Conservation (phyloP, 179 eudicot species). For the Silene coronaria region DNA sequence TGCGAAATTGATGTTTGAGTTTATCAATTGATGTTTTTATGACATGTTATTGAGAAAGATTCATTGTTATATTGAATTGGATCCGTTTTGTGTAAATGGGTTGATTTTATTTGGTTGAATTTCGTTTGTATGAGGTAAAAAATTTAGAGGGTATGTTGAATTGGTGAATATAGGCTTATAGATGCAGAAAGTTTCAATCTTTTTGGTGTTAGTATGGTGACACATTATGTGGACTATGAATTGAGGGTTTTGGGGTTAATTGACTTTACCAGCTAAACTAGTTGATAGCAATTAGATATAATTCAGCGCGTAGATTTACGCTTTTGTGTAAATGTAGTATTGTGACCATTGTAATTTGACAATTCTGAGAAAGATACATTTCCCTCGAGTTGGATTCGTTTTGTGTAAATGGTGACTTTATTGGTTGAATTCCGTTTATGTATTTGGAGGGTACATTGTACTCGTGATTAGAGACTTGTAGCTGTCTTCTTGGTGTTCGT, state of each 20-base stretch:
- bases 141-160: background rate
- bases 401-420: slow-evolving; percentile 1
- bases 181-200: background rate
- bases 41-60: background rate
- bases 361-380: background rate
- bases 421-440: background rate
- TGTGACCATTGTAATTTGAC: background rate
- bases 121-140: background rate
- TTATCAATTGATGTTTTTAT: background rate
- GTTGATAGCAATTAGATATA: background rate
- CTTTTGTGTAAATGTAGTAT: background rate
- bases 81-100: slow-evolving; percentile 3
- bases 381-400: background rate
- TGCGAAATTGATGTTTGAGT: background rate
- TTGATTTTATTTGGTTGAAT: background rate
- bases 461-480: background rate
- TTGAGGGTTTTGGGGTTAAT: background rate
- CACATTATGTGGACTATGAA: background rate
- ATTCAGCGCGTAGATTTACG: background rate
- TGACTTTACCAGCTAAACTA: too few species aligned
- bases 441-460: background rate
- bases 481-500: background rate
- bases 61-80: background rate
- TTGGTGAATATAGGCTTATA: background rate
- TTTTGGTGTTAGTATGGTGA: background rate